Evolutionary conservation across 2,329 filamentous ascomycete species (phyloP), one percentile per base, ranked within the genome.

Genomic region (Teratosphaeria viscida): DNA sequence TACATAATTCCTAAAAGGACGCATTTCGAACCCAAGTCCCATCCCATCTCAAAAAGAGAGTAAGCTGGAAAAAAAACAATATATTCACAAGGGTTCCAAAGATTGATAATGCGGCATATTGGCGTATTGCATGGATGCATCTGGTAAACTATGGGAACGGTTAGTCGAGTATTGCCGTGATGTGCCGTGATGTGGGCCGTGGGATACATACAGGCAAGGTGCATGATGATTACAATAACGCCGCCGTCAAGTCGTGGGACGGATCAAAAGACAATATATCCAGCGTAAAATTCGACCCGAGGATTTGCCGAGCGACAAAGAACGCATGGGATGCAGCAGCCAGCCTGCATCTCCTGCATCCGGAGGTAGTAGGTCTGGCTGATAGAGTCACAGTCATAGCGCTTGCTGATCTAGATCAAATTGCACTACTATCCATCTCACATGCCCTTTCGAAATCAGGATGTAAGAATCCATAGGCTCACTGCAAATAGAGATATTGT

Each of bases 221-320:
- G 65, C 68, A 68, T 68, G 66, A 63, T 68, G 63, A 62, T 68
- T 68, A 70, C 65, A 62, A 66, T 64, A 68, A 70, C 64, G 64
- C 61, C 67, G 64, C 66, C 66, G 65, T 61, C 64, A 62, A 49
- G 8, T 23, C 8, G 6, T 49, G 37, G 37, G 37, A 49, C 5
- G 1, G 8, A n/a, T 23, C 11, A 39, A 23, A 49, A 49, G 19
- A 4, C 14, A 2, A 6, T 19, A 47, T 47, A 47, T 47, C 6
- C 7, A n/a, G 16, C 3, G 23, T 6, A 7, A 47, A 19, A 47
- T 47, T 47, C 3, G 37, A 6, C 37, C 37, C 37, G 37, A 39
- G 37, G 7, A 32, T 32, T 32, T 32, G 29, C 29, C 29, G 2
- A 2, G 23, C 23, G 29, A 32, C 29, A 32, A 32, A 32, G 29